Percentiles rank a stretch among this genome's conserved stretches.
Conservation (phyloP, 2,329 filamentous ascomycete genomes). For the Pseudopyricularia cyperi region DNA sequence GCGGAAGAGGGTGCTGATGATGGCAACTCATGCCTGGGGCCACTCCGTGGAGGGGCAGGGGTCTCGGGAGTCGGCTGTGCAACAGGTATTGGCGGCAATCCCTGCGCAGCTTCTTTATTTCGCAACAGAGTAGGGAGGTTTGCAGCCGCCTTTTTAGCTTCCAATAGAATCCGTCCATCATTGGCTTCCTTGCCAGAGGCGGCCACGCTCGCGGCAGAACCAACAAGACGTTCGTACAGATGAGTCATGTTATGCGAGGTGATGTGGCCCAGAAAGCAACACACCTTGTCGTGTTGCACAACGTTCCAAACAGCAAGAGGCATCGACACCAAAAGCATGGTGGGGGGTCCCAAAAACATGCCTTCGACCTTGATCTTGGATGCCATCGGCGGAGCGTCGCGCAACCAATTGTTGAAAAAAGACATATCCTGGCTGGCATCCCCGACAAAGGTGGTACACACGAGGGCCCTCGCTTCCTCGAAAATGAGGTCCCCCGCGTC, state of each 20-base stretch:
- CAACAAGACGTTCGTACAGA: constrained; percentile 46
- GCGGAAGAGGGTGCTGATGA: constrained; percentile 1
- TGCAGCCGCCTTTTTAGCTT: constrained; percentile 33
- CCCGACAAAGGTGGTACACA: constrained; percentile 54
- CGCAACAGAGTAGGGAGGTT: constrained; percentile 16
- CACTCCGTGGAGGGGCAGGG: neutral
- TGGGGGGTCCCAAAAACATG: constrained; percentile 55
- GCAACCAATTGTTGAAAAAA: constrained; percentile 54
- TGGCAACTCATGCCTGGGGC: neutral
- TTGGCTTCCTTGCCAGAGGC: constrained; percentile 40
- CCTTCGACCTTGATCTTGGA: constrained; percentile 50
- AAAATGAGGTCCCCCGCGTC: constrained; percentile 43
- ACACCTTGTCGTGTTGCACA: constrained; percentile 53
- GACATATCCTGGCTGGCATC: constrained; percentile 54
- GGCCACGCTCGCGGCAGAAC: constrained; percentile 26
- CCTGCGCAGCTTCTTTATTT: constrained; percentile 6
- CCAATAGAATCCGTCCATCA: constrained; percentile 42
- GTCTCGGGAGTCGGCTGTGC: neutral
- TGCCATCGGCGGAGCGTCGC: constrained; percentile 40
- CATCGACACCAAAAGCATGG: constrained; percentile 55
- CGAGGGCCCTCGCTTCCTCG: constrained; percentile 49
- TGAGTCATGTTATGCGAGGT: constrained; percentile 56
- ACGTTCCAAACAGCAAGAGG: constrained; percentile 50
- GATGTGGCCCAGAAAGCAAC: constrained; percentile 51
- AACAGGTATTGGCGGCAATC: neutral